Evolutionary conservation across 495 filamentous ascomycete species (phyloP).

Genomic region (Entonaema liquescens): DNA sequence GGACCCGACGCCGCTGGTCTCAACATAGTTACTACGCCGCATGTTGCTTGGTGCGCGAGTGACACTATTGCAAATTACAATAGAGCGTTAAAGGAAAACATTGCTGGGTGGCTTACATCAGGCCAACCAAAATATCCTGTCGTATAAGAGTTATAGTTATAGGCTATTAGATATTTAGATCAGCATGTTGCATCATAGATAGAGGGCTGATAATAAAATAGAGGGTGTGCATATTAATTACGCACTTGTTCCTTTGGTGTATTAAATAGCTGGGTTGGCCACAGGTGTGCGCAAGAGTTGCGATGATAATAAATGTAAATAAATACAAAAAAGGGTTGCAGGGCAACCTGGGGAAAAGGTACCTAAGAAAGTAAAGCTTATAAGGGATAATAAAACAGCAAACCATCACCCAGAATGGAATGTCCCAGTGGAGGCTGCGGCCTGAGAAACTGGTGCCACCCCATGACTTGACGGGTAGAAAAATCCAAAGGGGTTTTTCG

Average conservation of each 20-base stretch:
- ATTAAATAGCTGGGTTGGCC: not conserved
- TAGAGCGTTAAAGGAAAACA: conserved; percentile 39
- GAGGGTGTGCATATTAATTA: not conserved
- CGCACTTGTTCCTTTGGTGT: not conserved
- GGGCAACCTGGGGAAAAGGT: not conserved
- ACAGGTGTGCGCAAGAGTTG: not conserved
- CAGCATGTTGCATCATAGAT: not conserved
- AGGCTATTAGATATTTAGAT: not conserved
- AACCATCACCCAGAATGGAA: not conserved
- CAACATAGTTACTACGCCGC: conserved; percentile 52
- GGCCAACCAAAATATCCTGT: conserved; percentile 35
- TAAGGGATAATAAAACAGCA: not conserved
- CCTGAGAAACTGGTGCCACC: not conserved
- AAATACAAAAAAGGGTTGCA: not conserved
- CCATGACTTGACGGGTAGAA: conserved; percentile 4
- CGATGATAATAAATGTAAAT: not conserved
- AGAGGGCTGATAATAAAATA: not conserved
- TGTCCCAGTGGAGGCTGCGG: conserved; percentile 4
- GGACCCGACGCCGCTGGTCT: conserved; percentile 41
- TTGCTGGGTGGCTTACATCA: conserved; percentile 36
- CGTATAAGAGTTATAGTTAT: not conserved
- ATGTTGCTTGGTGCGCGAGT: conserved; percentile 54
- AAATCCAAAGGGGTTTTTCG: conserved; percentile 5
- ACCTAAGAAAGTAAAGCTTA: not conserved
- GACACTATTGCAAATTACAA: conserved; percentile 51